Evolutionary conservation across 139 green algal genomes (phyloP), one percentile per base, ranked within the genome.

Genomic region (Pseudopediastrum boryanum): DNA sequence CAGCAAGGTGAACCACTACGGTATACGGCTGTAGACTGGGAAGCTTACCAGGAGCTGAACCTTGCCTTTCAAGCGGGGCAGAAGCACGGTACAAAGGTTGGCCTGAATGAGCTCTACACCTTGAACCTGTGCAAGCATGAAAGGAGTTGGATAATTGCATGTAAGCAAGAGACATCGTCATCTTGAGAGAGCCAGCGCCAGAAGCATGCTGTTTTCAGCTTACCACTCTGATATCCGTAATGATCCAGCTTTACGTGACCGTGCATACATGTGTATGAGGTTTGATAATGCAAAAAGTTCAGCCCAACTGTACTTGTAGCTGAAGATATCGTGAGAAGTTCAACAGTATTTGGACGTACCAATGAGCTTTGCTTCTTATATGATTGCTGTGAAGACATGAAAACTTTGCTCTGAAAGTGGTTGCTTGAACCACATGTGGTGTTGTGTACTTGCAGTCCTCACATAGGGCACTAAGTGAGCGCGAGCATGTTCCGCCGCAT

Each of bases 1-100:
- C 3, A 12, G 62, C 62, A 71, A 27, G 35, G 54, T 73, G 12
- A 7, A 44, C 19, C 27, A 59, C 56, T 27, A 35, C 2, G 2
- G 33, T 7, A 77, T 4, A 29, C 23, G 31, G 1, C 1, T 0
- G 23, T 62, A 19, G 35, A 54, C 38, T 39, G 23, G 35, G 39
- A 3, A 3, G 1, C 81, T 50, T 48, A 92, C 84, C 84, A 94
- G 72, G 10, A 94, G 54, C 63, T 94, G 89, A 3, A 93, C 75
- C 0, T 10, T 13, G 21, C 82, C 80, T 1, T 25, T 3, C 29
- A 90, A n/a, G 21, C 80, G 66, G 0, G 71, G 68, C 56, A 73
- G 27, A 33, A 94, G 72, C 7, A 58, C 58, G 4, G 38, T 61
- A 5, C 83, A 56, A 2, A 94, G 54, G 81, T 91, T 88, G 3